Conservation (phyloP, 192 early-diverging fungal genomes). For the Diversispora epigaea region DNA sequence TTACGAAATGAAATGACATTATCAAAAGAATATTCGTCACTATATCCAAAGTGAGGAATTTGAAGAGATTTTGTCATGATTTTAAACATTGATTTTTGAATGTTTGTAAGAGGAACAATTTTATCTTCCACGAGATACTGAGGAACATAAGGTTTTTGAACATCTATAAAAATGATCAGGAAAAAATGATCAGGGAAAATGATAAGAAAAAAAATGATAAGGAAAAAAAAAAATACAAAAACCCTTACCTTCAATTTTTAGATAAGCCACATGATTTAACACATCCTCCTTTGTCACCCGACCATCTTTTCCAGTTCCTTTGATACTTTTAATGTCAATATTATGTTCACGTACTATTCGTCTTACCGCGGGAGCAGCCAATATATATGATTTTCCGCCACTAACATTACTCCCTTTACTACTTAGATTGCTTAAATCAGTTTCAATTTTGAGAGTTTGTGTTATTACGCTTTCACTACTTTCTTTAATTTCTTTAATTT, state of each 20-base stretch:
- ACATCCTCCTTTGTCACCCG: conserved; percentile 95
- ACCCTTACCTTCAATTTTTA: neutral
- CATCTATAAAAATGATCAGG: conserved; percentile 15
- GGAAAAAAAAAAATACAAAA: neutral
- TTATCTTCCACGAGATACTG: conserved; percentile 52
- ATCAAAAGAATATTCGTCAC: conserved; percentile 85
- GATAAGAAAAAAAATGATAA: neutral
- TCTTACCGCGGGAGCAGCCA: conserved; percentile 89
- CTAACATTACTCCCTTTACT: conserved; percentile 31
- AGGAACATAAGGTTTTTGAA: conserved; percentile 34
- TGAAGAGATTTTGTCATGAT: conserved; percentile 87
- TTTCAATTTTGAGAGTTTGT: too few relatives aligned
- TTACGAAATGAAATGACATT: conserved; percentile 60
- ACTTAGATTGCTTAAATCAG: conserved; percentile 17
- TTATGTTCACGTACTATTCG: conserved; percentile 76
- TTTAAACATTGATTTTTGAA: conserved; percentile 97
- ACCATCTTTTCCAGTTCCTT: conserved; percentile 80
- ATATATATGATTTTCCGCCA: conserved; percentile 38
- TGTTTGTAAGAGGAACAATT: conserved; percentile 66
- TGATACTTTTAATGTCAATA: conserved; percentile 71
- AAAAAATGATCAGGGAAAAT: neutral
- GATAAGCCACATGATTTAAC: conserved; percentile 51
- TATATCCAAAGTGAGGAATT: conserved; percentile 95
- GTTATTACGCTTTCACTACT: too few relatives aligned
- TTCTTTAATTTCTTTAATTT: neutral